Percentiles rank a stretch among this genome's conserved stretches.
phyloP scores from a whole-genome alignment of 2,329 filamentous ascomycete genomes.

The Mariannaea elegans region DNA sequence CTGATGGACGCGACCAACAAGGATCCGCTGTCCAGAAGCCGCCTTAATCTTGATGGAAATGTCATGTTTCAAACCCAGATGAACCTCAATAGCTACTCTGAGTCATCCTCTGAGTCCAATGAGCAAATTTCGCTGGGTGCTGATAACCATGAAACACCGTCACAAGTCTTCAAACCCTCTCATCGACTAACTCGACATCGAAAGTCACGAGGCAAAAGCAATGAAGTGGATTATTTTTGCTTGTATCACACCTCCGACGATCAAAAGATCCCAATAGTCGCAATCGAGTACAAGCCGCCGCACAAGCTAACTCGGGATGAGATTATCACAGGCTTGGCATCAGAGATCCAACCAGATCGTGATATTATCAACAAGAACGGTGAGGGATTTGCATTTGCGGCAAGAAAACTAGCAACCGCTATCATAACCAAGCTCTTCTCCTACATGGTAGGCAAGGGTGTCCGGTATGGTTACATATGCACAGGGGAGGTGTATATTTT shows the following conservation, averaged over 20 bases:
- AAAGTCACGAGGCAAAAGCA: conserved; percentile 40
- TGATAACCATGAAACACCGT: conserved; percentile 12
- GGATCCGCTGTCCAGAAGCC: conserved; percentile 40
- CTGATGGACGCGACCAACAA: conserved; percentile 42
- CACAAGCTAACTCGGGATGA: conserved; percentile 47
- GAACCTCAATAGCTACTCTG: conserved; percentile 38
- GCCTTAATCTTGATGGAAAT: conserved; percentile 44
- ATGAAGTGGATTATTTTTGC: conserved; percentile 45
- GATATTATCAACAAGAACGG: conserved; percentile 46
- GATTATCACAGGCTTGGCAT: conserved; percentile 44
- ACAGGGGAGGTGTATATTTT: conserved; percentile 47
- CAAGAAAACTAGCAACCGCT: conserved; percentile 45
- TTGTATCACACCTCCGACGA: conserved; percentile 25
- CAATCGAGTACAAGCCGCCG: conserved; percentile 51
- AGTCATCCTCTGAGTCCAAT: no score
- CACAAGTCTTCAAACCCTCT: neutral
- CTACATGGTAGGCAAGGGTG: conserved; percentile 48
- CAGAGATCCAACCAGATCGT: conserved; percentile 45
- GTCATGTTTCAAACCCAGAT: conserved; percentile 50
- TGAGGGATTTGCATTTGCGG: conserved; percentile 39
- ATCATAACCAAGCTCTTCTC: conserved; percentile 52
- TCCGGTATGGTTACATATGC: conserved; percentile 48
- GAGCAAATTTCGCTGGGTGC: conserved; percentile 20
- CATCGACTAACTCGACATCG: conserved; percentile 8
- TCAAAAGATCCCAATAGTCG: conserved; percentile 34